These are phyloP conservation scores for Pythium phragmiticola DNA, from an alignment of 352 stramenopile genomes.

Conservation along the genomic window DNA sequence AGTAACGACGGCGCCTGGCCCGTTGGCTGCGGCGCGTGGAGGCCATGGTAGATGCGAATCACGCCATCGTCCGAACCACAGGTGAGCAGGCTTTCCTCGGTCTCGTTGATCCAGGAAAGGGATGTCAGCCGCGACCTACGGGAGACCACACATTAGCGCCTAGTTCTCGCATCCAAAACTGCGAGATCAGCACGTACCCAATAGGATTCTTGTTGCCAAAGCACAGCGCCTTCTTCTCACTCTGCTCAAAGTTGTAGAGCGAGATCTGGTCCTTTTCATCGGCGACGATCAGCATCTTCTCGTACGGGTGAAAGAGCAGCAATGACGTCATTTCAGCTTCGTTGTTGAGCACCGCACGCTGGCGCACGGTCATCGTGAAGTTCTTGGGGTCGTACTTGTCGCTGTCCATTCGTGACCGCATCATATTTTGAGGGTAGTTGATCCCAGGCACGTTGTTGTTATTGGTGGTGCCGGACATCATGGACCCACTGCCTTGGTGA, in stretches of 20 bases:
- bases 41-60: conserved; percentile 93
- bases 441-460: conserved; percentile 8
- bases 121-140: conserved; percentile 90
- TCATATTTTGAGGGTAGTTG: conserved; percentile 19
- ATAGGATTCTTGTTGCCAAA: conserved; percentile 86
- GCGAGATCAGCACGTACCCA: conserved; percentile 44
- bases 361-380: conserved; percentile 87
- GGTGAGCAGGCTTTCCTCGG: conserved; percentile 91
- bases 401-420: conserved; percentile 25
- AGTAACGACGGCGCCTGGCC: conserved; percentile 71
- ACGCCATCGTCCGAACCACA: conserved; percentile 96
- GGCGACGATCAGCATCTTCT: conserved; percentile 92
- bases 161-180: not conserved
- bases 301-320: conserved; percentile 96
- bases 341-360: conserved; percentile 91
- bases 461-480: not conserved
- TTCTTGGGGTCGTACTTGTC: conserved; percentile 70
- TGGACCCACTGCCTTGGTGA: not conserved
- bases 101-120: conserved; percentile 97
- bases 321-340: conserved; percentile 94
- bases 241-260: conserved; percentile 95
- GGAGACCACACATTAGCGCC: no score
- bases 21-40: conserved; percentile 55
- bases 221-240: conserved; percentile 71
- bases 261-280: conserved; percentile 94